Base-by-base conservation (phyloP, 768 basidiomycete species). In the Mycena chlorophos region DNA sequence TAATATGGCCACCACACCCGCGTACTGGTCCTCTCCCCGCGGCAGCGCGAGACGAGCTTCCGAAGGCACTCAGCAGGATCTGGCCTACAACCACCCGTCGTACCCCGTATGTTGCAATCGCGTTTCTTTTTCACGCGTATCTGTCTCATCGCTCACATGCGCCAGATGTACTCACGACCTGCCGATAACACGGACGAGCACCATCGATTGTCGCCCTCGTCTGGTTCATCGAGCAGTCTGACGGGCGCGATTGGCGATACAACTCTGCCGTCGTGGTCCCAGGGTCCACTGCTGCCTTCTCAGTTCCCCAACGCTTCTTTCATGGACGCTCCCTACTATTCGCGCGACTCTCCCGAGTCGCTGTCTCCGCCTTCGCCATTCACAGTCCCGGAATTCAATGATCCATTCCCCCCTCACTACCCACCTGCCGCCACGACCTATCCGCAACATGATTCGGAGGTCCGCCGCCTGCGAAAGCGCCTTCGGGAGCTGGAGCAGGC, bases 401-500 rank as follows among this genome's bases (percentile, higher is more conserved):
- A 63, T 43, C 61, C 61, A 22, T 63, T 56, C 59, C 56, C 29
- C 50, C 60, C 47, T 8, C 22, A 38, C 57, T 42, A 54, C 52
- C 12, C 63, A 49, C 22, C 53, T 51, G 48, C 50, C 52, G 23
- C n/a, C n/a, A n/a, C 63, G 66, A 27, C 58, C 66, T 51, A 62
- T 51, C 48, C 67, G 54, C 66, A 71, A 45, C 59, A 66, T 2
- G 78, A 83, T 26, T 78, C 78, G 5, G 86, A 89, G 63, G 67
- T 87, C 42, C 74, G 70, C 20, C 73, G 69, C 26, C 79, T 91
- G 25, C 81, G 81, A 37, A 80, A 77, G 59, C 78, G 75, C 56
- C 73, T 90, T 47, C 79, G 73, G 19, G 85, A 89, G 57, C 78
- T 89, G 31, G 87, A 91, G 70, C 76, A 78, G 52, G 76, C 81